A percentile compares a stretch with the other conserved stretches of the same genome.
Evolutionary conservation across 495 filamentous ascomycete species (phyloP).

Genomic region (Xylaria castorea): DNA sequence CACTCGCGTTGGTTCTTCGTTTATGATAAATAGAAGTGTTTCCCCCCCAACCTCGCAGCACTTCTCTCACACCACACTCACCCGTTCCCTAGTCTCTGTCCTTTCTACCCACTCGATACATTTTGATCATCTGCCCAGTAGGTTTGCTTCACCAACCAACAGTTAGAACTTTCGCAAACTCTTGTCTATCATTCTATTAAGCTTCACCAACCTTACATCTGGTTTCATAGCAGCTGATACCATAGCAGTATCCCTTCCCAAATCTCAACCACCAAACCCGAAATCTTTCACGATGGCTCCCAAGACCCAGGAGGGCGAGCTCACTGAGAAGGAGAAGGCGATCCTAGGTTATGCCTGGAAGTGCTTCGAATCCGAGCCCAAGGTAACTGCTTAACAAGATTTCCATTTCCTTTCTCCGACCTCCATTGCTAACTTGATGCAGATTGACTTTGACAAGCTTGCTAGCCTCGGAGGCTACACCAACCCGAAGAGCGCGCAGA

Average conservation of each 20-base stretch:
- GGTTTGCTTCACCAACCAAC: background rate
- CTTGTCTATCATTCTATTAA: background rate
- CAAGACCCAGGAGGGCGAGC: slow-evolving; percentile 12
- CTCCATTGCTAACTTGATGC: slow-evolving; percentile 22
- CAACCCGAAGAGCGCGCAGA: slow-evolving; percentile 27
- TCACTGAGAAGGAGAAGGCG: slow-evolving; percentile 33
- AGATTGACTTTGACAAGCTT: slow-evolving; percentile 35
- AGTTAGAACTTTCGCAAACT: background rate
- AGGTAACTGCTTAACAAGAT: slow-evolving; percentile 23
- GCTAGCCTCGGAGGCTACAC: slow-evolving; percentile 33
- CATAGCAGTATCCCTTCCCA: background rate
- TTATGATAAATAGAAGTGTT: too few relatives aligned
- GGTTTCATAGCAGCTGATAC: background rate
- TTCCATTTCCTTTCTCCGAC: background rate
- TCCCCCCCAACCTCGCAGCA: background rate
- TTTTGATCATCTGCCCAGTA: background rate
- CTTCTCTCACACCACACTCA: background rate
- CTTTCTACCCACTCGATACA: background rate
- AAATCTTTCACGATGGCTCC: slow-evolving; percentile 30
- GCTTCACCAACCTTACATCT: background rate
- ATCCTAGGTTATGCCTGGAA: slow-evolving; percentile 33
- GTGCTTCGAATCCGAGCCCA: slow-evolving; percentile 29
- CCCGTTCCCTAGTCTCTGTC: background rate
- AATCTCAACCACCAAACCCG: background rate
- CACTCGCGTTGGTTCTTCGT: background rate